Evolutionary conservation across 225 moss, liverwort and hornwort genomes (phyloP).

Genomic region (Pleurozium schreberi): DNA sequence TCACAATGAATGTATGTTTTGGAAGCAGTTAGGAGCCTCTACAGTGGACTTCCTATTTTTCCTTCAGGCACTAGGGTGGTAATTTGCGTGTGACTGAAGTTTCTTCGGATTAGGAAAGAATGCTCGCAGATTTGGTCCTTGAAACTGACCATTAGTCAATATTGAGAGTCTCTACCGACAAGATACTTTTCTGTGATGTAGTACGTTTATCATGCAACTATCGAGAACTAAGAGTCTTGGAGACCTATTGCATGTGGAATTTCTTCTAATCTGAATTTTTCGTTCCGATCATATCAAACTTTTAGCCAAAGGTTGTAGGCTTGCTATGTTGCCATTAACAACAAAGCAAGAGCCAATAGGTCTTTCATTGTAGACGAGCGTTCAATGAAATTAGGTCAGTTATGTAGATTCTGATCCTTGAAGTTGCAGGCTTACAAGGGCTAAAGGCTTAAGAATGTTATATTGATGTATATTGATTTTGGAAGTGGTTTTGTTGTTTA

Average conservation of each 20-base stretch:
- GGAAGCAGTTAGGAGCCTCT: background rate
- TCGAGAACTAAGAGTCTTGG: background rate
- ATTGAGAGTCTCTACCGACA: background rate
- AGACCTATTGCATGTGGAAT: background rate
- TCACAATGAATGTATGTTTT: too few species aligned
- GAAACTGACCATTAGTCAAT: background rate
- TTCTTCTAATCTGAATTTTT: background rate
- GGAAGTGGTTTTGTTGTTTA: background rate
- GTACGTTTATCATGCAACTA: background rate
- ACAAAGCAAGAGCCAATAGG: too few species aligned
- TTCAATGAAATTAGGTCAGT: background rate
- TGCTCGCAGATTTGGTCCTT: background rate
- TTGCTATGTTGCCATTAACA: background rate
- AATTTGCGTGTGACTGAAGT: background rate
- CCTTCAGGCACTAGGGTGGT: too few species aligned
- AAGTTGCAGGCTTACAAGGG: background rate
- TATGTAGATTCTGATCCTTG: background rate
- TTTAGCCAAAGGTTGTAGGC: background rate
- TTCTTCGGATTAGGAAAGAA: background rate
- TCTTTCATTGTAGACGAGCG: background rate
- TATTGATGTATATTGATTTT: background rate
- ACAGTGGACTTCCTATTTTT: background rate
- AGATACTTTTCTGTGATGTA: background rate
- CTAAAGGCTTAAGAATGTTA: too few species aligned
- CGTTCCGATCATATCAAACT: background rate